A percentile compares a stretch with the other conserved stretches of the same genome.
phyloP scores from a whole-genome alignment of 768 basidiomycete species.

The Tremella yokohamensis region DNA sequence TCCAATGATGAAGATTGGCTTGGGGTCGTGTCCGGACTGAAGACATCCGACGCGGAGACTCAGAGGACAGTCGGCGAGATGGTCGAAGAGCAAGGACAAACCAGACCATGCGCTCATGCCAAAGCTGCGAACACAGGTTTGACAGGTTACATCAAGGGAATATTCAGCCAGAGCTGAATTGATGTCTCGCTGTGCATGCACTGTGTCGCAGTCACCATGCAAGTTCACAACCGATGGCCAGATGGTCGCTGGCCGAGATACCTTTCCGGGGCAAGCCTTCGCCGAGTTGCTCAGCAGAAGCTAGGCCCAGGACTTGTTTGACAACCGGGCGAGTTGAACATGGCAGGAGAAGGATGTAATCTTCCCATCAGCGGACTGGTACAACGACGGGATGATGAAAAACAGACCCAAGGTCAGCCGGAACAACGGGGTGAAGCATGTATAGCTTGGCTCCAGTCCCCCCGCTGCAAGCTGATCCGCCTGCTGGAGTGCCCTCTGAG shows the following conservation, averaged over 20 bases:
- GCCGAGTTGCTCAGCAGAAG: slow-evolving; percentile 59
- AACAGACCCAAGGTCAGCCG: slow-evolving; percentile 68
- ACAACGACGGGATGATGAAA: slow-evolving; percentile 7
- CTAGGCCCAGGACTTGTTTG: slow-evolving; percentile 63
- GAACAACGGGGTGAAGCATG: slow-evolving; percentile 86
- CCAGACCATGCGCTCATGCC: too few relatives aligned
- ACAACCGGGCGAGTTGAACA: slow-evolving; percentile 46
- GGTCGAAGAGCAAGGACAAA: slow-evolving; percentile 10
- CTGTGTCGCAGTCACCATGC: slow-evolving; percentile 16
- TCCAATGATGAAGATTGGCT: slow-evolving; percentile 38
- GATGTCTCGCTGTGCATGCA: too few relatives aligned
- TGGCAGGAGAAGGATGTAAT: slow-evolving; percentile 77
- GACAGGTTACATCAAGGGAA: neutral
- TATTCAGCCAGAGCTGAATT: too few relatives aligned
- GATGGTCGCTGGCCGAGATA: slow-evolving; percentile 81
- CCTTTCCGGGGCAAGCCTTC: slow-evolving; percentile 74
- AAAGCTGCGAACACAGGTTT: too few relatives aligned
- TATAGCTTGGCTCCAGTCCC: slow-evolving; percentile 70
- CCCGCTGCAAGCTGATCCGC: slow-evolving; percentile 1
- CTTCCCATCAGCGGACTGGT: slow-evolving; percentile 53
- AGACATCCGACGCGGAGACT: slow-evolving; percentile 11
- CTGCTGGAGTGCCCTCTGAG: slow-evolving; percentile 43
- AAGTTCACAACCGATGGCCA: slow-evolving; percentile 67
- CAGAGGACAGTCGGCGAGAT: slow-evolving; percentile 26
- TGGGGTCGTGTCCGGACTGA: slow-evolving; percentile 47